Evolutionary conservation across 148 eudicot genomes (phyloP).

Genomic region (Fagopyrum homotropicum): DNA sequence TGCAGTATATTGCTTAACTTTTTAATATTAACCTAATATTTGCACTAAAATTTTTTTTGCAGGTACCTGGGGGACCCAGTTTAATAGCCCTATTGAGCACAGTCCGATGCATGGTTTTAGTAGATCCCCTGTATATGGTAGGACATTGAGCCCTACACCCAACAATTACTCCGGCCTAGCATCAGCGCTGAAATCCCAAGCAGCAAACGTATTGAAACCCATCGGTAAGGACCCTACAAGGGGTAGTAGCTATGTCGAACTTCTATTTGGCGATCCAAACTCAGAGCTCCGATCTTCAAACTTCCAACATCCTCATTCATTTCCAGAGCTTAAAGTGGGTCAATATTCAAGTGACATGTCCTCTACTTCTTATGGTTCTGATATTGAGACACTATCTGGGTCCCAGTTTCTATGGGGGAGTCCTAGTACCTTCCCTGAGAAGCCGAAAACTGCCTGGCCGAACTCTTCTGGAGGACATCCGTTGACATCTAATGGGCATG

Average conservation of each 20-base stretch:
- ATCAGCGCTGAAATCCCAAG: constrained; percentile 50
- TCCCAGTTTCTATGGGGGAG: constrained; percentile 90
- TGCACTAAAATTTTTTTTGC: constrained; percentile 9
- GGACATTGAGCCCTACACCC: constrained; percentile 45
- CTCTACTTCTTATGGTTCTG: constrained; percentile 54
- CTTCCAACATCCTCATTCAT: constrained; percentile 57
- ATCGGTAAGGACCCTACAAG: constrained; percentile 57
- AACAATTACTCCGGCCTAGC: constrained; percentile 48
- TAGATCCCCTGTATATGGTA: constrained; percentile 39
- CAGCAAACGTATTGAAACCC: constrained; percentile 43
- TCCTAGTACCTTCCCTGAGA: constrained; percentile 38
- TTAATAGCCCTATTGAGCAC: constrained; percentile 54
- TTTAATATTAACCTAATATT: not conserved
- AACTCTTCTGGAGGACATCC: constrained; percentile 31
- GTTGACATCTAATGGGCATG: constrained; percentile 37
- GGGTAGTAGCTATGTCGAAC: constrained; percentile 34
- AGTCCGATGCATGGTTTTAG: constrained; percentile 41
- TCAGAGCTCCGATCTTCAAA: constrained; percentile 29
- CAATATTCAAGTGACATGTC: constrained; percentile 36
- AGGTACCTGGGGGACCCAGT: constrained; percentile 60
- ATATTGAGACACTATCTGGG: constrained; percentile 65
- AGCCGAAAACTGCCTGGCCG: constrained; percentile 31
- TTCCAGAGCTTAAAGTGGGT: constrained; percentile 54
- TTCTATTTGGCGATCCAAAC: constrained; percentile 26
- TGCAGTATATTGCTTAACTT: constrained; percentile 3